A percentile compares a stretch with the other conserved stretches of the same genome.
phyloP scores from a whole-genome alignment of 148 eudicot species.

The Spergularia bocconei region DNA sequence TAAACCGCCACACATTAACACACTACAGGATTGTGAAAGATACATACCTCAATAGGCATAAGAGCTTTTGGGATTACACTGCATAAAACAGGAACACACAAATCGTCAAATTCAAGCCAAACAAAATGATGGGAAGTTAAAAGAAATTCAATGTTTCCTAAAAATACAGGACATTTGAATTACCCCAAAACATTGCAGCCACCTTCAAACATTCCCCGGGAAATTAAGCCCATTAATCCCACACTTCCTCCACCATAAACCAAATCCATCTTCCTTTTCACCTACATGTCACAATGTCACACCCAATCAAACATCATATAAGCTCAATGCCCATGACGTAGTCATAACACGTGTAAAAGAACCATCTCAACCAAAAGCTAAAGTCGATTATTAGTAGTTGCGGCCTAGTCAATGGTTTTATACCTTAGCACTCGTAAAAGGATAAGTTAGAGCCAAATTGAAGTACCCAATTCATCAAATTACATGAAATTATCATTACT shows the following conservation, averaged over 20 bases:
- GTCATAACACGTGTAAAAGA: neutral
- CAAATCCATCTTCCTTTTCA: conserved; percentile 77
- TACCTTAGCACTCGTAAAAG: neutral
- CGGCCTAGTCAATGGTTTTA: neutral
- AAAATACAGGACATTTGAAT: conserved; percentile 15
- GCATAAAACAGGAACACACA: conserved; percentile 33
- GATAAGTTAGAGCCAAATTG: neutral
- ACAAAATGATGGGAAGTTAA: neutral
- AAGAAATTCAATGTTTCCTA: neutral
- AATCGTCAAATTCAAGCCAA: neutral
- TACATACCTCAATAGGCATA: conserved; percentile 80
- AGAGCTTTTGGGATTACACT: conserved; percentile 93
- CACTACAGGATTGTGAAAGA: conserved; percentile 2
- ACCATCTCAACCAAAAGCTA: no score
- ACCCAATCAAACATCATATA: conserved; percentile 23
- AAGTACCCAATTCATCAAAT: conserved; percentile 8
- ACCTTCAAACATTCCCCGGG: conserved; percentile 68
- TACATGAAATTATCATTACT: neutral
- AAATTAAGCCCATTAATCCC: conserved; percentile 90
- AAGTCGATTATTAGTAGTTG: neutral
- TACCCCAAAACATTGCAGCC: conserved; percentile 98
- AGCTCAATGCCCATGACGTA: conserved; percentile 16
- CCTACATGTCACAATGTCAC: conserved; percentile 42
- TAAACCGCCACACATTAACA: neutral
- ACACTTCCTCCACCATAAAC: conserved; percentile 98